Evolutionary conservation across 495 filamentous ascomycete species (phyloP).

Genomic region (Aspergillus diversus): DNA sequence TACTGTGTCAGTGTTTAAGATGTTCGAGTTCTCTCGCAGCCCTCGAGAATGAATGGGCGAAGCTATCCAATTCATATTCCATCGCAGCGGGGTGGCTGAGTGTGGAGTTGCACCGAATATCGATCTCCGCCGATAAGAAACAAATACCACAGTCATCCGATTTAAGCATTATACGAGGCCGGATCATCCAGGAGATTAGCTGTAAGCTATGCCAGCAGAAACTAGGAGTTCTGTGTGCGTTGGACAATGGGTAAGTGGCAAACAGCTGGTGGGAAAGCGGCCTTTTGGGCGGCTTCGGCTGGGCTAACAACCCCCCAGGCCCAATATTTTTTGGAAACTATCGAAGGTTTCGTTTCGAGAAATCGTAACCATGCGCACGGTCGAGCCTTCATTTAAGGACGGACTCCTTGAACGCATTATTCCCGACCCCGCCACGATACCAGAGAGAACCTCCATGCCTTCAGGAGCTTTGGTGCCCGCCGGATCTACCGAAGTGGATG

Average conservation of each 20-base stretch:
- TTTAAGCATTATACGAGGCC: conserved; percentile 43
- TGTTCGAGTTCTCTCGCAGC: conserved; percentile 53
- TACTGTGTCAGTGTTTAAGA: conserved; percentile 46
- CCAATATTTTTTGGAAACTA: conserved; percentile 52
- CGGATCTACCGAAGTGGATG: conserved; percentile 26
- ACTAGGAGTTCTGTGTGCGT: conserved; percentile 40
- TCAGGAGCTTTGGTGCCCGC: conserved; percentile 37
- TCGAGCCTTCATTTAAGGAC: conserved; percentile 45
- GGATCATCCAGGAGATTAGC: conserved; percentile 45
- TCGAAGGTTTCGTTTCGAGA: conserved; percentile 50
- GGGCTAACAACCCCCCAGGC: conserved; percentile 30
- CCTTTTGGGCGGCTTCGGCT: neutral
- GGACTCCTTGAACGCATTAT: conserved; percentile 39
- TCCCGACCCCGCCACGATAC: conserved; percentile 26
- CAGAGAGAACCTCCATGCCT: conserved; percentile 26
- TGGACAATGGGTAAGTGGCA: conserved; percentile 47
- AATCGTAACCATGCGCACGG: conserved; percentile 50
- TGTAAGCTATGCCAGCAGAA: conserved; percentile 53
- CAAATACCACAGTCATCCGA: conserved; percentile 48
- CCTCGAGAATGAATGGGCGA: conserved; percentile 54
- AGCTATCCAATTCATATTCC: conserved; percentile 47
- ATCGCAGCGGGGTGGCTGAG: conserved; percentile 49
- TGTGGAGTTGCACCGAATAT: conserved; percentile 47
- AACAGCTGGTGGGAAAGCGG: neutral
- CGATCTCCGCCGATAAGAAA: conserved; percentile 45